phyloP scores from a whole-genome alignment of 306 rosid species.

The Citrullus colocynthis region DNA sequence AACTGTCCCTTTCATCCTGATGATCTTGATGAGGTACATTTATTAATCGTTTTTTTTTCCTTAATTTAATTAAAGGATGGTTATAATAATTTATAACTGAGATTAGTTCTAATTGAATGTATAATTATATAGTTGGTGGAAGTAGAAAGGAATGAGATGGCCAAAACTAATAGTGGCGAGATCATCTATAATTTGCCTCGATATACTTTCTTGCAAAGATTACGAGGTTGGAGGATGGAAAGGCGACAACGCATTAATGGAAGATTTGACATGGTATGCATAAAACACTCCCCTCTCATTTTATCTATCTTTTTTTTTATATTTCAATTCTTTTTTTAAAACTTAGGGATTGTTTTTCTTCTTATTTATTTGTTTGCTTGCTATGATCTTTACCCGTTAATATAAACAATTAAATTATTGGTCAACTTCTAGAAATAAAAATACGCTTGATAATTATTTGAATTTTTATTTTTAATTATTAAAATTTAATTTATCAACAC shows the following conservation, averaged over 20 bases:
- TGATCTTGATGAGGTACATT: background rate
- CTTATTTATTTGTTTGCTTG: too few relatives aligned
- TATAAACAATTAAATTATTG: too few relatives aligned
- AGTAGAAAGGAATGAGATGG: background rate
- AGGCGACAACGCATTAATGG: background rate
- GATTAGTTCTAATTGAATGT: background rate
- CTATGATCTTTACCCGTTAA: too few relatives aligned
- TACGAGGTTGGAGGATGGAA: background rate
- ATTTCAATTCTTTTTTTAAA: too few relatives aligned
- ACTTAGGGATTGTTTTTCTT: too few relatives aligned
- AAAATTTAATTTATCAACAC: too few relatives aligned
- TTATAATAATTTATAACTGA: background rate
- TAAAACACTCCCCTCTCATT: background rate
- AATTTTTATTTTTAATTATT: too few relatives aligned
- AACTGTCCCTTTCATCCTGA: background rate
- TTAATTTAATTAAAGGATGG: background rate
- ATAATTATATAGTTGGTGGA: background rate
- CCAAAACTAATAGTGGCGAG: background rate
- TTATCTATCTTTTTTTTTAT: too few relatives aligned
- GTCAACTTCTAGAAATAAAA: too few relatives aligned
- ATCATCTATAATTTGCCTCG: background rate
- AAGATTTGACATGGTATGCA: slow-evolving; percentile 1
- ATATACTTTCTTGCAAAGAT: background rate
- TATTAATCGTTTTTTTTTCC: background rate
- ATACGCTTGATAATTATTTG: too few relatives aligned